Evolutionary conservation across 2,329 filamentous ascomycete species (phyloP).

Genomic region (Colletotrichum sp.): DNA sequence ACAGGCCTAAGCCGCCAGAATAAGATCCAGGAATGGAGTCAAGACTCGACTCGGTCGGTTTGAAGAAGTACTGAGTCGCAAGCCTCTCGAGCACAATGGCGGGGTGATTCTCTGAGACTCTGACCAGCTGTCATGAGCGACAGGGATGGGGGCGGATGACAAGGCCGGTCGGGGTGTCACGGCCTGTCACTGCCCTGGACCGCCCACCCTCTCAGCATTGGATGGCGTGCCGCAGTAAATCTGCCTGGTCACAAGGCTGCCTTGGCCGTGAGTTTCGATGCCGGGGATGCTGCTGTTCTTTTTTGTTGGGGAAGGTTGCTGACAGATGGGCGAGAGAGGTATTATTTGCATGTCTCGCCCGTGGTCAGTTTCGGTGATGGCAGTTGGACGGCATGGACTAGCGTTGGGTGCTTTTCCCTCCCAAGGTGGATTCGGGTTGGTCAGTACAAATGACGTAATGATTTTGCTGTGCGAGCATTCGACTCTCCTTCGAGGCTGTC

Average conservation of each 20-base stretch:
- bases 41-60: neutral
- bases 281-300: neutral
- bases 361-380: neutral
- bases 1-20: neutral
- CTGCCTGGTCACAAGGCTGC: constrained; percentile 22
- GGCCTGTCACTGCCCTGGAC: constrained; percentile 15
- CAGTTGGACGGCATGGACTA: neutral
- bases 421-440: neutral
- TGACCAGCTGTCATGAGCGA: constrained; percentile 9
- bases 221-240: constrained; percentile 18
- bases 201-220: constrained; percentile 14
- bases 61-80: neutral
- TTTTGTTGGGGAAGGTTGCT: constrained; percentile 1
- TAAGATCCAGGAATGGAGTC: neutral
- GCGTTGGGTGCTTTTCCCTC: neutral
- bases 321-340: neutral
- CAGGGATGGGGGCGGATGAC: constrained; percentile 14
- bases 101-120: neutral
- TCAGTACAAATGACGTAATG: constrained; percentile 9
- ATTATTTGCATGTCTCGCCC: neutral
- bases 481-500: neutral
- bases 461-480: neutral
- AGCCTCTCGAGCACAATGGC: neutral
- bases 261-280: neutral
- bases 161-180: neutral